Evolutionary conservation across 768 basidiomycete genomes (phyloP).

Genomic region (Leccinum ochraceum): DNA sequence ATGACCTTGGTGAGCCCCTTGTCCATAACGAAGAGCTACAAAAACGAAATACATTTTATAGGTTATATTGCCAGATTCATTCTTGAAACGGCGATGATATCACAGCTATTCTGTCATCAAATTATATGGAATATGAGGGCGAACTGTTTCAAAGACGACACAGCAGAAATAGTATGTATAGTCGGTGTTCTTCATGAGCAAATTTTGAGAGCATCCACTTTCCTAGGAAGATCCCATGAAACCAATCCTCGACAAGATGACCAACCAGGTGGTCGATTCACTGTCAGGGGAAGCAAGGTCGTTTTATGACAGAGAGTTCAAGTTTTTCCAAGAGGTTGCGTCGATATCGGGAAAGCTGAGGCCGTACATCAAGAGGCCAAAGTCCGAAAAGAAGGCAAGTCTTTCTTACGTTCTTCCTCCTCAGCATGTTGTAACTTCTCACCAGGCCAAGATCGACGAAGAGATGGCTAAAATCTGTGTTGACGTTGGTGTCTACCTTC

Average conservation of each 20-base stretch:
- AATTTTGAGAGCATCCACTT: conserved; percentile 6
- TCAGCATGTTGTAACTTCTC: conserved; percentile 1
- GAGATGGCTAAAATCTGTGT: conserved; percentile 97
- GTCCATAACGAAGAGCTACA: not conserved
- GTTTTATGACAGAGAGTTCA: conserved; percentile 95
- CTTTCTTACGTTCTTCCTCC: not conserved
- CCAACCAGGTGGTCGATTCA: conserved; percentile 72
- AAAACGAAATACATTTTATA: conserved; percentile 29
- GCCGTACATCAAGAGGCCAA: conserved; percentile 92
- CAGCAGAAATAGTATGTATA: conserved; percentile 70
- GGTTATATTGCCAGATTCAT: conserved; percentile 96
- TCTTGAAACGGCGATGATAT: conserved; percentile 96
- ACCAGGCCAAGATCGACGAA: conserved; percentile 95
- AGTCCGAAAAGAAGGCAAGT: conserved; percentile 91
- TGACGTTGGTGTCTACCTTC: conserved; percentile 94
- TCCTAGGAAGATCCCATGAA: conserved; percentile 92
- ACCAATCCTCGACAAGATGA: conserved; percentile 89
- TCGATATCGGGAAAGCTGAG: conserved; percentile 98
- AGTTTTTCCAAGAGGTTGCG: conserved; percentile 94
- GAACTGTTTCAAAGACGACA: conserved; percentile 92
- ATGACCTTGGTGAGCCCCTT: conserved; percentile 68
- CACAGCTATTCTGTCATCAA: conserved; percentile 97
- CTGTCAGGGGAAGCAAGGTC: conserved; percentile 85
- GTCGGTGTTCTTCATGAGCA: not conserved
- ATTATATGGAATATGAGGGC: conserved; percentile 99